phyloP scores from a whole-genome alignment of 2,329 filamentous ascomycete species.

The Xylariaceae sp. region DNA sequence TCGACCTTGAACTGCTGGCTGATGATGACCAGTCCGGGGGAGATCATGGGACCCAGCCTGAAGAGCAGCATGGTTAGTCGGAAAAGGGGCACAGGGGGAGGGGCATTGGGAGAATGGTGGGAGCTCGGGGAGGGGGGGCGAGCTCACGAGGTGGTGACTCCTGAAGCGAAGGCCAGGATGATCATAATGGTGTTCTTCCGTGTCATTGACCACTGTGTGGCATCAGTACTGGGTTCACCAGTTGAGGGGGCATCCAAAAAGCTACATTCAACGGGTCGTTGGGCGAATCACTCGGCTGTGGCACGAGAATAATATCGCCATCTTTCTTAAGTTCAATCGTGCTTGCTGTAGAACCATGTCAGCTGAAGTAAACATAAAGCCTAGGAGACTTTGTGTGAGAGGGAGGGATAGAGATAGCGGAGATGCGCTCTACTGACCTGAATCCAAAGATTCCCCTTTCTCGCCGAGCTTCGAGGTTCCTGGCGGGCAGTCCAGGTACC shows the following conservation, averaged over 20 bases:
- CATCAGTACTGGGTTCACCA: constrained; percentile 5
- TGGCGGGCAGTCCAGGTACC: constrained; percentile 13
- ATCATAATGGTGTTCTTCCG: constrained; percentile 15
- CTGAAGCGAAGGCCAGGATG: constrained; percentile 17
- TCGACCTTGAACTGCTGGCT: constrained; percentile 12
- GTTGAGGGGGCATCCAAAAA: neutral
- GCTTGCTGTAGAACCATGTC: constrained; percentile 11
- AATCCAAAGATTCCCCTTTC: constrained; percentile 6
- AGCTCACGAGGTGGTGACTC: constrained; percentile 16
- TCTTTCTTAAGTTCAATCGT: constrained; percentile 12
- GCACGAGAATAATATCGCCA: constrained; percentile 18
- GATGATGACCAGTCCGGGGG: constrained; percentile 13
- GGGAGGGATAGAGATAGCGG: neutral
- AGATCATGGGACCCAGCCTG: constrained; percentile 17
- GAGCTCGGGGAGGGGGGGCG: too few relatives aligned
- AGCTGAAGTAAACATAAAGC: too few relatives aligned
- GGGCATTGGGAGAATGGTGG: too few relatives aligned
- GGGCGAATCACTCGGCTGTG: constrained; percentile 17
- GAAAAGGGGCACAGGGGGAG: too few relatives aligned
- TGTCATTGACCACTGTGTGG: constrained; percentile 12
- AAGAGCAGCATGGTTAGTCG: constrained; percentile 6
- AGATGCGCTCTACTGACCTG: constrained; percentile 7
- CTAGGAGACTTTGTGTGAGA: constrained; percentile 3
- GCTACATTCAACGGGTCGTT: constrained; percentile 18
- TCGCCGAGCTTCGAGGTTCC: constrained; percentile 16